Percentiles rank a stretch among this genome's conserved stretches.
Conservation (phyloP, 1,284 basidiomycete species). For the Microbotryum lychnidis-dioicae region DNA sequence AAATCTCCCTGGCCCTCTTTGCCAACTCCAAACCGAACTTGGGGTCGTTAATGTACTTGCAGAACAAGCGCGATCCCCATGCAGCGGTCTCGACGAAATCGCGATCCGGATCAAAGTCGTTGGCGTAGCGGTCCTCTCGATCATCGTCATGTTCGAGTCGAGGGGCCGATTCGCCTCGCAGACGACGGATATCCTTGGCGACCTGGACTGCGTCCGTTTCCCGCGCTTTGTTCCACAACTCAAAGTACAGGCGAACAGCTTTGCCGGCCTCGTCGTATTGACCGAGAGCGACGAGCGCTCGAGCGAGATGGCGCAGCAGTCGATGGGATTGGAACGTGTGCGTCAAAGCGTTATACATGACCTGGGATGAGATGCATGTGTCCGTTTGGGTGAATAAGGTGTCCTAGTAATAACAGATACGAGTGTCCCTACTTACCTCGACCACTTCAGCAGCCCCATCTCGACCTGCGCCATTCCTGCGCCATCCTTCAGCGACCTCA, state of each 20-base stretch:
- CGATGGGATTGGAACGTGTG: constrained; percentile 84
- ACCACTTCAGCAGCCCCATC: constrained; percentile 44
- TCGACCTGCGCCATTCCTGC: constrained; percentile 54
- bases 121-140: constrained; percentile 14
- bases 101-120: constrained; percentile 23
- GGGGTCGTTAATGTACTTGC: constrained; percentile 39
- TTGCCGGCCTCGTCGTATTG: constrained; percentile 57
- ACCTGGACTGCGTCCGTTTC: constrained; percentile 50
- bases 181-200: constrained; percentile 14
- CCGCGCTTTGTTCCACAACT: constrained; percentile 68
- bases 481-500: constrained; percentile 71
- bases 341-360: constrained; percentile 83
- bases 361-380: constrained; percentile 42
- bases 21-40: constrained; percentile 39
- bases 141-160: constrained; percentile 7
- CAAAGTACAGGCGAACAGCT: constrained; percentile 70
- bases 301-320: constrained; percentile 71
- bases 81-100: constrained; percentile 63
- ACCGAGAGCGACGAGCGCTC: constrained; percentile 54
- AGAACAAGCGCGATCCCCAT: constrained; percentile 66
- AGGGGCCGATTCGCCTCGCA: constrained; percentile 1
- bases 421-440: constrained; percentile 8
- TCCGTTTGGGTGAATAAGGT: no score
- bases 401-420: background rate
- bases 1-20: constrained; percentile 50